phyloP scores from a whole-genome alignment of 2,329 filamentous ascomycete species.

The Colletotrichum gloeosporioides region DNA sequence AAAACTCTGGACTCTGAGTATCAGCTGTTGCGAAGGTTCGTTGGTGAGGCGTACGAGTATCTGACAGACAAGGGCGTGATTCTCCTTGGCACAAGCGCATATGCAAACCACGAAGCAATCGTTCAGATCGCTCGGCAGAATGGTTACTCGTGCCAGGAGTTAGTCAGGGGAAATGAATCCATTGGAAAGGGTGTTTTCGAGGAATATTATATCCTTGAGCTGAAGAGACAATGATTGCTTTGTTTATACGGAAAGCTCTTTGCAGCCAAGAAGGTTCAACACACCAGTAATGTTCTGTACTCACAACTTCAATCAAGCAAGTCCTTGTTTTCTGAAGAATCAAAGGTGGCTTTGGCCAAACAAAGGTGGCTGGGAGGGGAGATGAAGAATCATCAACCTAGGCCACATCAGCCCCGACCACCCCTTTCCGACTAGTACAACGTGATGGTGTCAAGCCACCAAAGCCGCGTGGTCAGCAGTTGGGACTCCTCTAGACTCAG shows the following conservation, averaged over 20 bases:
- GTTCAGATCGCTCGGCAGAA: rapidly evolving
- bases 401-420: too few relatives aligned
- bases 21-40: not conserved
- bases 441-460: not conserved
- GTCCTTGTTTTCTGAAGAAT: too few relatives aligned
- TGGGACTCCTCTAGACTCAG: not conserved
- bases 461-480: not conserved
- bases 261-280: too few relatives aligned
- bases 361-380: not conserved
- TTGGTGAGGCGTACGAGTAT: not conserved
- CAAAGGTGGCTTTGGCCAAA: too few relatives aligned
- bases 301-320: too few relatives aligned
- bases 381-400: too few relatives aligned
- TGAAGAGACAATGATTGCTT: not conserved
- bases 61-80: not conserved
- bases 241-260: too few relatives aligned
- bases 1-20: not conserved
- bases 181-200: not conserved
- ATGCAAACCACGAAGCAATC: not conserved
- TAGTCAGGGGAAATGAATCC: not conserved
- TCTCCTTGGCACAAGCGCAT: rapidly evolving
- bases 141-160: not conserved
- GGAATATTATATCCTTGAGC: not conserved
- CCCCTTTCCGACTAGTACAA: not conserved
- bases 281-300: too few relatives aligned